These are phyloP conservation scores for Hordeum vulgare DNA, from an alignment of 176 grass and related monocot species.

Conservation along the genomic window DNA sequence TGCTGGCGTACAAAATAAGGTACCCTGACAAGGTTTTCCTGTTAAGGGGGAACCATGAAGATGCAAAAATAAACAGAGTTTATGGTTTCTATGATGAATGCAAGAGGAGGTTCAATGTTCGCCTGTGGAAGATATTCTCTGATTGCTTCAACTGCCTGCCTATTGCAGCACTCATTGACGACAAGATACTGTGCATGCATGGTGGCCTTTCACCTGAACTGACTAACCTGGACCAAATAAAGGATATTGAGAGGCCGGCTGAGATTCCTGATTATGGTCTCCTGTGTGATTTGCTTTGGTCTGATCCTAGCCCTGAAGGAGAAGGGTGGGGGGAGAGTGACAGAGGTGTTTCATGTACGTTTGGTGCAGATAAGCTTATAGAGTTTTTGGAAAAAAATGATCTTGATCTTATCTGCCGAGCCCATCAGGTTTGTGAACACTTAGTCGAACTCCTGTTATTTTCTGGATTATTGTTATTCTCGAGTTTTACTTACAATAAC, in stretches of 20 bases:
- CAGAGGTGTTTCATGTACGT: constrained; percentile 54
- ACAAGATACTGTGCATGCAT: constrained; percentile 50
- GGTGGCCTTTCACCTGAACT: constrained; percentile 45
- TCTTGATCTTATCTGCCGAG: constrained; percentile 63
- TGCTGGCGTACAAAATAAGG: constrained; percentile 47
- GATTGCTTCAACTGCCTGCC: constrained; percentile 57
- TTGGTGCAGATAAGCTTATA: constrained; percentile 58
- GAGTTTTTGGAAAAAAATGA: constrained; percentile 75
- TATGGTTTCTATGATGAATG: constrained; percentile 73
- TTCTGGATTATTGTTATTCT: not conserved
- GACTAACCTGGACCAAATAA: constrained; percentile 41
- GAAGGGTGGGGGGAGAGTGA: constrained; percentile 50
- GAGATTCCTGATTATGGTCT: constrained; percentile 54
- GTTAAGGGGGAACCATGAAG: constrained; percentile 61
- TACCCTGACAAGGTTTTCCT: constrained; percentile 58
- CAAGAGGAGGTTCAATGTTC: constrained; percentile 65
- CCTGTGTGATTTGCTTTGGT: constrained; percentile 51
- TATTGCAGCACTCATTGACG: constrained; percentile 42
- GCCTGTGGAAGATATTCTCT: constrained; percentile 55
- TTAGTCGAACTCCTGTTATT: not conserved
- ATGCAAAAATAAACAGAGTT: constrained; percentile 70
- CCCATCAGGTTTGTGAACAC: constrained; percentile 50
- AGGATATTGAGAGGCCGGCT: constrained; percentile 38
- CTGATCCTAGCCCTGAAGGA: constrained; percentile 42
- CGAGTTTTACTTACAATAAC: constrained; percentile 9